Evolutionary conservation across 1,284 basidiomycete species (phyloP).

Genomic region (Rhodofomes roseus): DNA sequence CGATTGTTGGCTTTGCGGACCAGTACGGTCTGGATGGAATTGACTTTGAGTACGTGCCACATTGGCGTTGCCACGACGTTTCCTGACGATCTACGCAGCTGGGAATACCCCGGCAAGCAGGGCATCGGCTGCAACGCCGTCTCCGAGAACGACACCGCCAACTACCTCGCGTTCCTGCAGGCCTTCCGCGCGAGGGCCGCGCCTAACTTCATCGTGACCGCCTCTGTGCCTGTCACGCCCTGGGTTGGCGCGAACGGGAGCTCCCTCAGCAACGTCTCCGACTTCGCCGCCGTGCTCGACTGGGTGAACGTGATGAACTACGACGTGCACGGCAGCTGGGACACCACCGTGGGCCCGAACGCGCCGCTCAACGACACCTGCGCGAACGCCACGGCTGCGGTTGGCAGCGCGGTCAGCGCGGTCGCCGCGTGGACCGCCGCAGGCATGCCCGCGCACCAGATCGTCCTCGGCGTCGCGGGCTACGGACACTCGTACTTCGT

Average conservation of each 20-base stretch:
- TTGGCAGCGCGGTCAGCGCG: constrained; percentile 74
- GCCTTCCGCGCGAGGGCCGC: constrained; percentile 59
- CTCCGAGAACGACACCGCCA: constrained; percentile 61
- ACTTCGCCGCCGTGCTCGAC: constrained; percentile 71
- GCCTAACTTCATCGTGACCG: constrained; percentile 64
- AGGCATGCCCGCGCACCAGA: constrained; percentile 74
- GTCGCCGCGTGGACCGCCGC: constrained; percentile 73
- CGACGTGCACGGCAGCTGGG: constrained; percentile 61
- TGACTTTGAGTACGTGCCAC: constrained; percentile 65
- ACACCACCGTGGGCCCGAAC: constrained; percentile 64
- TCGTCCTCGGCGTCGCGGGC: constrained; percentile 78
- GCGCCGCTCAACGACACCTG: constrained; percentile 81
- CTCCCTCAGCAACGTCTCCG: constrained; percentile 62
- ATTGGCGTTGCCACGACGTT: not conserved
- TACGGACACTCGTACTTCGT: constrained; percentile 69
- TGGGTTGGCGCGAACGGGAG: constrained; percentile 58
- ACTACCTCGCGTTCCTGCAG: constrained; percentile 73
- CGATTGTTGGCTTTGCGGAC: constrained; percentile 55
- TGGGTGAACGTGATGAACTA: constrained; percentile 89
- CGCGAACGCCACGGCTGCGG: constrained; percentile 52
- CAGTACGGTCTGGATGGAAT: constrained; percentile 73
- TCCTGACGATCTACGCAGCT: constrained; percentile 43
- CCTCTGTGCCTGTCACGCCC: constrained; percentile 67
- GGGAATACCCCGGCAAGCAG: constrained; percentile 78
- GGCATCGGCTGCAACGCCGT: constrained; percentile 76